Evolutionary conservation across 1,284 basidiomycete genomes (phyloP), one percentile per base, ranked within the genome.

Genomic region (Leccinum pachyderme): DNA sequence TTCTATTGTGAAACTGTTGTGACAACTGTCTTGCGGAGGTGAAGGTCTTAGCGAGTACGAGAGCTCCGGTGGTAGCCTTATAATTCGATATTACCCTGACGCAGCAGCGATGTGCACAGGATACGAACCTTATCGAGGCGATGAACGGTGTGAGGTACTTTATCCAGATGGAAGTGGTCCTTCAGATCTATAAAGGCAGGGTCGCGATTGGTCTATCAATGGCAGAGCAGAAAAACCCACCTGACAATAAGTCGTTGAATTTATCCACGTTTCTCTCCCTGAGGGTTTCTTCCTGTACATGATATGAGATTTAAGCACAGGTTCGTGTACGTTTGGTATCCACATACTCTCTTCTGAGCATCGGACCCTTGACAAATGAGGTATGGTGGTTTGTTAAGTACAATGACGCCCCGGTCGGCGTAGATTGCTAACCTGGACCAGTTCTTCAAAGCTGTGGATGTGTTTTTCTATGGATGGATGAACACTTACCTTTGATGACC

Each of bases 41-140:
- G 5, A 69, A 52, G 29, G 76, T 79, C 18, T 78, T 75, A 5
- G 84, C 83, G 8, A 89, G 72, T 12, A 84, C 59, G 7, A 89
- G 70, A 28, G 77, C 77, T 5, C 87, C 87, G 0, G 87, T 89
- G 0, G 87, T 89, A 7, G 73, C 69, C 87, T 89, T n/a, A 47
- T 2, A 11, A 29, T 52, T 33, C 5, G 3, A 44, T 31, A 41
- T 59, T 13, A 47, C 28, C 15, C 25, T 13, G 29, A 28, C n/a
- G 18, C n/a, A 4, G 8, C 51, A 4, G 22, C 11, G 39, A n/a
- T 5, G n/a, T 7, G 41, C 49, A 46, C 11, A 37, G 29, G 52
- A 11, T 13, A 56, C 65, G 22, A 50, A 83, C 86, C 75, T 85
- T 87, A 73, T 89, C 87, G 8, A 89, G 75, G 8, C 87, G 78